Percentiles rank a stretch among this genome's conserved stretches.
phyloP scores from a whole-genome alignment of 768 basidiomycete species.

The Sistotremastrum niveocremeum region DNA sequence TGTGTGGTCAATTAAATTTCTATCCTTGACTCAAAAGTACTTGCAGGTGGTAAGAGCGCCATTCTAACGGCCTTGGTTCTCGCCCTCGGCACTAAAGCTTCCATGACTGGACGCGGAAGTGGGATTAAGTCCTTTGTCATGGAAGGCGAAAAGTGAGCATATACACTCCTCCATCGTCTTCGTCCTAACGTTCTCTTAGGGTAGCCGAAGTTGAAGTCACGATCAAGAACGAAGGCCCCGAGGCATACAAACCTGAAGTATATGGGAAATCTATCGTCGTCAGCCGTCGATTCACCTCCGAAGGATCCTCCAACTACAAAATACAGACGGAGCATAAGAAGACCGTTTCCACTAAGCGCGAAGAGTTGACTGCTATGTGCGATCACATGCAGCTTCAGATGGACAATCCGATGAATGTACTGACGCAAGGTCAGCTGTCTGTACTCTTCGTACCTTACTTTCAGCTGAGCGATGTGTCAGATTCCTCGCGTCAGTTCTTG shows the following conservation, averaged over 20 bases:
- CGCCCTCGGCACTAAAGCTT: slow-evolving; percentile 87
- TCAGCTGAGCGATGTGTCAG: slow-evolving; percentile 21
- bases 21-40: not conserved
- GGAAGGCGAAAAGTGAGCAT: slow-evolving; percentile 64
- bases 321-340: slow-evolving; percentile 59
- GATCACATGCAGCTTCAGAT: slow-evolving; percentile 97
- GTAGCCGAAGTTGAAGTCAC: slow-evolving; percentile 63
- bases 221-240: slow-evolving; percentile 82
- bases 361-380: slow-evolving; percentile 78
- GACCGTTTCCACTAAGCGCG: slow-evolving; percentile 60
- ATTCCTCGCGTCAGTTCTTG: slow-evolving; percentile 71
- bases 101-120: slow-evolving; percentile 76
- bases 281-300: slow-evolving; percentile 65
- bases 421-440: slow-evolving; percentile 55
- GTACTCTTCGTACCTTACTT: not conserved
- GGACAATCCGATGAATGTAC: slow-evolving; percentile 90
- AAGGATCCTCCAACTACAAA: slow-evolving; percentile 69
- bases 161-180: not conserved
- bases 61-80: slow-evolving; percentile 87
- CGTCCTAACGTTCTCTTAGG: slow-evolving; percentile 21
- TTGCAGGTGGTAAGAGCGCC: slow-evolving; percentile 84
- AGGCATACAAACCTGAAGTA: slow-evolving; percentile 74
- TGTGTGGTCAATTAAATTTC: slow-evolving; percentile 17
- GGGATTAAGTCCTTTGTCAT: slow-evolving; percentile 79
- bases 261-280: slow-evolving; percentile 81